Evolutionary conservation across 768 basidiomycete species (phyloP), one percentile per base, ranked within the genome.

Genomic region (Amanita molliuscula): DNA sequence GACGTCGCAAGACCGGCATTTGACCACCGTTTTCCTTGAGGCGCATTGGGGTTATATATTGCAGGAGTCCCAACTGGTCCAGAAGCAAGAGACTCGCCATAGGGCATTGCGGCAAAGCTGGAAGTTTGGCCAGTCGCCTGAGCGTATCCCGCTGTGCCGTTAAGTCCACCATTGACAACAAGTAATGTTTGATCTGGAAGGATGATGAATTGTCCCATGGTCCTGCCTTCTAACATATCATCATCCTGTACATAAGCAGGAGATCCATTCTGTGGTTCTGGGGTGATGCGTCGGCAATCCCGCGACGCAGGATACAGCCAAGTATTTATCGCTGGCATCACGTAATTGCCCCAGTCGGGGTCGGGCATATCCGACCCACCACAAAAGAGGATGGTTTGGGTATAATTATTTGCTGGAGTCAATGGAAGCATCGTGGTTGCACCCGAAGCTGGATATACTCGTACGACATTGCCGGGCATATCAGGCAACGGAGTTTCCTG

Each of bases 151-250:
- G 93, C 92, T 0, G 92, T 95, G 11, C 93, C 93, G 56, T 90
- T 91, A 9, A 61, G 43, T 13, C 75, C 93, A 51, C 92, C 93
- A 62, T 94, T 94, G 56, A 91, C 66, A 47, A 92, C 75, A 18
- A 91, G 71, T n/a, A 93, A 50, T 29, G 77, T 84, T 6, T 83
- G 84, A 42, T 88, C 79, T 0, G 91, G 81, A 6, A 96, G 81
- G 34, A 76, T 75, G 65, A 94, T 82, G 62, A 95, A 91, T 61
- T 91, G 88, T 8, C 92, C 89, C 93, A 97, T 97, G 23, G 86
- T 88, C 16, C 91, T 77, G 0, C 80, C 78, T 53, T 81, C 73
- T 7, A 79, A 69, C 74, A 93, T 80, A 52, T 78, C 64, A 54
- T 94, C 91, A 52, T 91, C 90, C 56, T 84, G 73, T 5, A 71